Evolutionary conservation across 2,329 filamentous ascomycete species (phyloP), one percentile per base, ranked within the genome.

Genomic region (Dendryphion nanum): DNA sequence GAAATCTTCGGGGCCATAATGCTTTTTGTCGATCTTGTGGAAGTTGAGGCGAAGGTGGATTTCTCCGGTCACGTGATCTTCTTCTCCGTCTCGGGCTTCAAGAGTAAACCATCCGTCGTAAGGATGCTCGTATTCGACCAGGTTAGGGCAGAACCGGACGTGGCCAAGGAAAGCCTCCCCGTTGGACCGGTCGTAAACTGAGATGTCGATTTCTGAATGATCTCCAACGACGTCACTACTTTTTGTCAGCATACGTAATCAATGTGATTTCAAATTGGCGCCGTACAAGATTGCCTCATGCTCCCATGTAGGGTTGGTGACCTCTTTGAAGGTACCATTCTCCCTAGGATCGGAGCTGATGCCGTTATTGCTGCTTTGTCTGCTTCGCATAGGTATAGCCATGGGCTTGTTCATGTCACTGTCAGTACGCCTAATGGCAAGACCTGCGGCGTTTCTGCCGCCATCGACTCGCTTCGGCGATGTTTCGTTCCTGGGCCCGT

Each of bases 301-400:
- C 66, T 95, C 89, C 93, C 93, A 98, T 56, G 88, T 88, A 0
- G 93, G 91, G 63, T 87, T 86, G 6, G 89, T 91, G 43, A 90
- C 74, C 38, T 79, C 75, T 37, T 81, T 79, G 51, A 82, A 82
- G 24, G 68, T 68, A 48, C 73, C 72, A 51, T 75, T 71, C 44
- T 79, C 76, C 45, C 52, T 51, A 0, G 63, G 55, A 39, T 75
- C 73, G 44, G 72, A 74, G 55, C 51, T 95, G 79, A 77, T 48
- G 85, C 91, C 95, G 39, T 90, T 95, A 69, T 91, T 90, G 71
- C 91, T 97, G 70, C 91, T 97, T 64, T 97, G 93, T 38, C 93
- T 83, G 65, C 90, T 97, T 57, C 85, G 84, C 89, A 97, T 96
- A 2, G 93, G 93, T 50, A 98, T 97, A 20, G 89, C 88, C 83